Evolutionary conservation across 768 basidiomycete genomes (phyloP).

Genomic region (Mrakia blollopis): DNA sequence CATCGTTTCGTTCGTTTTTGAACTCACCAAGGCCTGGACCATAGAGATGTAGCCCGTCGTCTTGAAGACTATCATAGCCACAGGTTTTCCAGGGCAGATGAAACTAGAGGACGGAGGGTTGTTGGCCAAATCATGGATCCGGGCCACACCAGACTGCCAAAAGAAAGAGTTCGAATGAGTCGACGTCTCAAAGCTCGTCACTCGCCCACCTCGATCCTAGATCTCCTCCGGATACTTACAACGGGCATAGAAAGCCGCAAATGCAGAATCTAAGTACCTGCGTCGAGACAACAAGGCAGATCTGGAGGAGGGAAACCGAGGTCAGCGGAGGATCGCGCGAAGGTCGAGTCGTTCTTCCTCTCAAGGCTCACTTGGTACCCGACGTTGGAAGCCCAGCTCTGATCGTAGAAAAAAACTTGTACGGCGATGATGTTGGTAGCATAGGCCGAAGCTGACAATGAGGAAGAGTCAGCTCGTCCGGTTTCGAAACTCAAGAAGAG

Average conservation of each 20-base stretch:
- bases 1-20: too few relatives aligned
- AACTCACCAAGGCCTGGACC: neutral
- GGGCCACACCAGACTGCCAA: neutral
- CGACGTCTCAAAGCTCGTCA: too few relatives aligned
- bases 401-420: neutral
- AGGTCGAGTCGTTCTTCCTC: neutral
- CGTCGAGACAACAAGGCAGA: neutral
- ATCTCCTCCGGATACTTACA: neutral
- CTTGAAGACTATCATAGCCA: constrained; percentile 78
- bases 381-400: neutral
- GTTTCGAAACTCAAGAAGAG: too few relatives aligned
- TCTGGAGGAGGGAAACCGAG: constrained; percentile 28
- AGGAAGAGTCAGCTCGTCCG: neutral
- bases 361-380: neutral
- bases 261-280: neutral
- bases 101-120: constrained; percentile 54
- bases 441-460: neutral
- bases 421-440: neutral
- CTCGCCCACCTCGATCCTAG: too few relatives aligned
- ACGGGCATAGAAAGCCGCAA: neutral
- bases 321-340: neutral
- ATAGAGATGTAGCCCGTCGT: constrained; percentile 33
- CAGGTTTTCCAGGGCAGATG: constrained; percentile 72
- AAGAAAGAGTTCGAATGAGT: neutral
- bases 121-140: neutral